Percentiles rank a stretch among this genome's conserved stretches.
Conservation (phyloP, 495 filamentous ascomycete species). For the Penicillium manginii region DNA sequence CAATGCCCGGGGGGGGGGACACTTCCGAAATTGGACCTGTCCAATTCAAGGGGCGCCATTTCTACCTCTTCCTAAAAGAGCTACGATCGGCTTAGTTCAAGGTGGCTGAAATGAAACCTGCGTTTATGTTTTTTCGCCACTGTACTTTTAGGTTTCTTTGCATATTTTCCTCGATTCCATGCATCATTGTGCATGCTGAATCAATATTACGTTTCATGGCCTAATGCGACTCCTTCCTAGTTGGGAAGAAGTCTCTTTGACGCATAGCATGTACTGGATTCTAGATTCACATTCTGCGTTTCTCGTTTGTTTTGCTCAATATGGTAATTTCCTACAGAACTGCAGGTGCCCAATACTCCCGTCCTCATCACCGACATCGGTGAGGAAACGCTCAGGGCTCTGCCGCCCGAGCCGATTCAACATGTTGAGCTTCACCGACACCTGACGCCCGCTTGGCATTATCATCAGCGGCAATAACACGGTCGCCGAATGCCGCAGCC, state of each 20-base stretch:
- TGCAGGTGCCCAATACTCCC: too few relatives aligned
- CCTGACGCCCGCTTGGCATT: constrained; percentile 20
- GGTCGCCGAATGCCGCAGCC: constrained; percentile 59
- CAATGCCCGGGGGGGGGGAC: too few relatives aligned
- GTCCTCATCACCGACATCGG: background rate
- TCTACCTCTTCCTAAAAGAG: background rate
- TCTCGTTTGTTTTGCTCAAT: too few relatives aligned
- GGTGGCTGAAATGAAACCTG: background rate
- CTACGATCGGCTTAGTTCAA: background rate
- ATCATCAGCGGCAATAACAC: constrained; percentile 49
- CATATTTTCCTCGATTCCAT: background rate
- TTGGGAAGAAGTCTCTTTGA: background rate
- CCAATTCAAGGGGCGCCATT: background rate
- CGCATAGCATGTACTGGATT: too few relatives aligned
- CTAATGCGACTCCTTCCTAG: background rate
- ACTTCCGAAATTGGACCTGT: background rate
- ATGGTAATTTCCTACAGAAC: too few relatives aligned
- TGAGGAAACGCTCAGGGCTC: background rate
- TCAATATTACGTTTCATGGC: too few relatives aligned
- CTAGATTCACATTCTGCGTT: background rate
- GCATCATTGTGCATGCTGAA: background rate
- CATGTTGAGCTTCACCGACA: constrained; percentile 29
- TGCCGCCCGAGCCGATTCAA: constrained; percentile 19
- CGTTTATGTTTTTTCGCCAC: background rate
- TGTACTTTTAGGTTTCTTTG: background rate